Evolutionary conservation across 225 moss, liverwort and hornwort genomes (phyloP).

Genomic region (Bryum argenteum): DNA sequence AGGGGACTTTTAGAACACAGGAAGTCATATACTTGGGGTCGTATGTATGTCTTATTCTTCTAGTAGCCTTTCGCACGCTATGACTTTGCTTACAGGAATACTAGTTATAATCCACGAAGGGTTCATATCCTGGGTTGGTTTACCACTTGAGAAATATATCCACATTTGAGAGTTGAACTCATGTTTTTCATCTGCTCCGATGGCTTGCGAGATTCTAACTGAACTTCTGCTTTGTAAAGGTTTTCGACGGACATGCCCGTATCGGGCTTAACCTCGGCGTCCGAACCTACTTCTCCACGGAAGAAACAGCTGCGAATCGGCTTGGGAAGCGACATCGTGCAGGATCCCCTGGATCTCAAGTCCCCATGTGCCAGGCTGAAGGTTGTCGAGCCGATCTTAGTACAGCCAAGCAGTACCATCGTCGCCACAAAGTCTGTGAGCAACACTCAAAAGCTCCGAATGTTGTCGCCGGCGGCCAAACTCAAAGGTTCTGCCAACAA

Average conservation of each 20-base stretch:
- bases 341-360: conserved; percentile 87
- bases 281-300: conserved; percentile 91
- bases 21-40: too few relatives aligned
- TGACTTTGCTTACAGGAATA: neutral
- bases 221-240: conserved; percentile 32
- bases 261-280: conserved; percentile 98
- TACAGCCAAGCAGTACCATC: conserved; percentile 89
- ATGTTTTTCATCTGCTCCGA: neutral
- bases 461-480: conserved; percentile 75
- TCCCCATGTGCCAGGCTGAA: conserved; percentile 90
- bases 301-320: conserved; percentile 82
- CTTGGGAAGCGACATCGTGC: conserved; percentile 83
- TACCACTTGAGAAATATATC: neutral
- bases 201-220: conserved; percentile 1
- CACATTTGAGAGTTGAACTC: neutral
- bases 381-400: conserved; percentile 93
- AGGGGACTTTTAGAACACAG: conserved; percentile 23
- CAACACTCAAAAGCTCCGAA: conserved; percentile 86
- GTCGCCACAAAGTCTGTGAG: conserved; percentile 96
- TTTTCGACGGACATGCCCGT: conserved; percentile 70
- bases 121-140: neutral
- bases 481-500: conserved; percentile 95
- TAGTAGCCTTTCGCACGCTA: neutral
- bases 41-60: too few relatives aligned
- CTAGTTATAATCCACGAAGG: neutral